Conservation (phyloP, 164 flowering plant genomes). For the Brasenia schreberi region DNA sequence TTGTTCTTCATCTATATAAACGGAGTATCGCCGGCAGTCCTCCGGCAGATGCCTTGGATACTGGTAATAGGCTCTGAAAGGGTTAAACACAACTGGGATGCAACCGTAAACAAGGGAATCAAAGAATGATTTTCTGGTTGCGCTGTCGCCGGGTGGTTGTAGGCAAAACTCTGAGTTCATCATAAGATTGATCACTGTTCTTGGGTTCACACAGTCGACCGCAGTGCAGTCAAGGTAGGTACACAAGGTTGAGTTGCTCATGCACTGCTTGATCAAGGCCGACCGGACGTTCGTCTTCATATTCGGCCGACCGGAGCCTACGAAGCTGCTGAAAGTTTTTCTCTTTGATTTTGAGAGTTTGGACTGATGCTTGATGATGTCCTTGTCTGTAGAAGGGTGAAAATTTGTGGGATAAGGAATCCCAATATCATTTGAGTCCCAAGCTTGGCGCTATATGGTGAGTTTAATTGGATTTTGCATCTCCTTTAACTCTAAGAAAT, state of each 20-base stretch:
- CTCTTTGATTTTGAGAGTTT: conserved; percentile 29
- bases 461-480: conserved; percentile 63
- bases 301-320: conserved; percentile 50
- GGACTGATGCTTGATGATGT: conserved; percentile 43
- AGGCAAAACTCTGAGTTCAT: conserved; percentile 67
- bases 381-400: conserved; percentile 55
- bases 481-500: conserved; percentile 34
- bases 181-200: conserved; percentile 37
- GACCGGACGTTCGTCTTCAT: conserved; percentile 40
- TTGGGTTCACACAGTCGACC: conserved; percentile 31
- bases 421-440: conserved; percentile 59
- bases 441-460: conserved; percentile 64
- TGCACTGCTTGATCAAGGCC: conserved; percentile 45
- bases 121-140: conserved; percentile 70
- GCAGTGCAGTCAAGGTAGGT: conserved; percentile 30
- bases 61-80: conserved; percentile 67
- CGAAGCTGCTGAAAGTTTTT: conserved; percentile 36
- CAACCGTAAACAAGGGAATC: conserved; percentile 77
- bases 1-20: conserved; percentile 49
- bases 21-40: conserved; percentile 43
- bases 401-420: conserved; percentile 78
- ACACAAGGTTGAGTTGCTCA: conserved; percentile 22
- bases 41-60: conserved; percentile 85
- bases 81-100: conserved; percentile 74
- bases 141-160: conserved; percentile 82